Conservation (phyloP, 2,329 filamentous ascomycete species). For the Coleophoma crateriformis region DNA sequence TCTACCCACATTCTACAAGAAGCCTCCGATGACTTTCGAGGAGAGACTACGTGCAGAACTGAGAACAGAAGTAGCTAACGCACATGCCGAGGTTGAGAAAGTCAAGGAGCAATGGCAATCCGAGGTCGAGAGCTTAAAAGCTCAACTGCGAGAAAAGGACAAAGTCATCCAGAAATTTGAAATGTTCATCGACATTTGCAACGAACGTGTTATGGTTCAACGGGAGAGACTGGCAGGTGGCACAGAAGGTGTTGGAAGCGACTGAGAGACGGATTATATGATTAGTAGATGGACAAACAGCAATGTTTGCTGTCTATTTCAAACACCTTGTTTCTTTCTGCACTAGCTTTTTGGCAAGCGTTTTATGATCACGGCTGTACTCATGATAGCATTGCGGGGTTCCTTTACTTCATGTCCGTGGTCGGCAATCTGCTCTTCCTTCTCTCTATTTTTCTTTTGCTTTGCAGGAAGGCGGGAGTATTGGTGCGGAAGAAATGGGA, state of each 20-base stretch:
- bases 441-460: too few species aligned
- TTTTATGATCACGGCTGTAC: too few species aligned
- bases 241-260: conserved; percentile 12
- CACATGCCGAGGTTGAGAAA: conserved; percentile 50
- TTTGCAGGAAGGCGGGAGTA: too few species aligned
- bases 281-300: too few species aligned
- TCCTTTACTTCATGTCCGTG: too few species aligned
- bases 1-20: conserved; percentile 60
- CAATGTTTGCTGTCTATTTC: too few species aligned
- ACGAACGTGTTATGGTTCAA: conserved; percentile 60
- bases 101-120: conserved; percentile 50
- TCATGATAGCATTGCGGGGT: too few species aligned
- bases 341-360: too few species aligned
- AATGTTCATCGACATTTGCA: conserved; percentile 67
- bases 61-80: conserved; percentile 52
- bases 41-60: conserved; percentile 59
- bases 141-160: conserved; percentile 57
- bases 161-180: conserved; percentile 58
- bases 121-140: conserved; percentile 52
- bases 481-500: too few species aligned
- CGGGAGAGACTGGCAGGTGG: conserved; percentile 43
- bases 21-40: conserved; percentile 56
- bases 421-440: too few species aligned
- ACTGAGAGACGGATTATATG: conserved; percentile 2
- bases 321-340: too few species aligned